Conservation (phyloP, 163 green algal genomes). For the Scenedesmus sp. region DNA sequence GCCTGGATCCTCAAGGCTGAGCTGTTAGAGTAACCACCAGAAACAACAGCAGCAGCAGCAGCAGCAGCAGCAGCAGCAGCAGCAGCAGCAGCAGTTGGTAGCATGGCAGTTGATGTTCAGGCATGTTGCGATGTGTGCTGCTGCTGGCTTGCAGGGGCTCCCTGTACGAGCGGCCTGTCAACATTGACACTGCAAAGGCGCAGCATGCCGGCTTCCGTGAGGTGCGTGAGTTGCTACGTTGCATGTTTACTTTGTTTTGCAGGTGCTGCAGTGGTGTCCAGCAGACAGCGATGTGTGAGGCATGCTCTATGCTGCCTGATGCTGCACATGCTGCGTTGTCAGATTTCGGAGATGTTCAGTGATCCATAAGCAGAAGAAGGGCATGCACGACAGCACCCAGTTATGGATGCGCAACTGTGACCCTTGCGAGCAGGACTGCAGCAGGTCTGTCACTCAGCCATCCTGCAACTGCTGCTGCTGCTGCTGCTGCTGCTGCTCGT, state of each 20-base stretch:
- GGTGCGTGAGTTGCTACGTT: background rate
- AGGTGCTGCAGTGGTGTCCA: background rate
- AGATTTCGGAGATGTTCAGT: background rate
- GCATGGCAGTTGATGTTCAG: background rate
- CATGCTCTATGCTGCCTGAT: no score
- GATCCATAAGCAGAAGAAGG: no score
- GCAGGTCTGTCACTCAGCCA: background rate
- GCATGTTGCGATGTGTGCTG: background rate
- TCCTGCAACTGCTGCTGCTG: background rate
- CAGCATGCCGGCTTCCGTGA: slow-evolving; percentile 89
- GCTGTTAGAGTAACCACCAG: background rate
- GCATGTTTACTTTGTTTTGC: background rate
- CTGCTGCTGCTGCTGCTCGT: background rate
- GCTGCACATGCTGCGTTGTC: background rate
- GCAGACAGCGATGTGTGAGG: background rate
- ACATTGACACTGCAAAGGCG: slow-evolving; percentile 88
- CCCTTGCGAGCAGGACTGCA: background rate
- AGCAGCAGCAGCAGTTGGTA: background rate
- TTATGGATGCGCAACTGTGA: no score
- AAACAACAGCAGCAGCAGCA: background rate
- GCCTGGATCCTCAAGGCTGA: background rate
- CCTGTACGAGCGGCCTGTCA: slow-evolving; percentile 95
- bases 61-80: background rate
- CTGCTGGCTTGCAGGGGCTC: slow-evolving; percentile 71
- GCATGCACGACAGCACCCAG: no score